Evolutionary conservation across 768 basidiomycete genomes (phyloP), one percentile per base, ranked within the genome.

Genomic region (Obba rivulosa): DNA sequence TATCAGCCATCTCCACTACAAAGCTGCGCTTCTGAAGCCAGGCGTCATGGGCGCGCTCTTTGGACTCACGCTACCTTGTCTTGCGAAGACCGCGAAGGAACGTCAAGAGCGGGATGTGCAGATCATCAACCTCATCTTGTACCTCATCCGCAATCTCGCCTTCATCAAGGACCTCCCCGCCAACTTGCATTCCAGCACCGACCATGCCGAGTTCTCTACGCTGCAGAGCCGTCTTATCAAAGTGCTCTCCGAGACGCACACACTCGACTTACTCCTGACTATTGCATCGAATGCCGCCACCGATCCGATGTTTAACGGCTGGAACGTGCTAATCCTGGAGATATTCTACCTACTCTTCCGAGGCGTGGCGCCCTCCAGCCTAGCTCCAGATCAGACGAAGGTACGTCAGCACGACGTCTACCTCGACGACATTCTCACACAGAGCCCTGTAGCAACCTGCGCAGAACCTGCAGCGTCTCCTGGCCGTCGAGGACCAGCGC

Each of bases 311-410:
- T 85, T 91, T 66, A 86, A 84, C 47, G 74, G 76, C 3, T 94
- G 83, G 77, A 98, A 98, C 62, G 89, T 90, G 4, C 76, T 97
- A 35, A 78, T 92, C 5, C 79, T 98, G 34, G 96, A 99, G 67
- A 94, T 94, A 23, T 76, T 97, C 49, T 95, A 95, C 65, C 80
- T 98, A 4, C 70, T 96, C 8, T 92, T 90, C 65, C 79, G 93
- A 25, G 86, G 86, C 16, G 76, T 88, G 43, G 83, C 78, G 50
- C 87, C 93, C 3, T 61, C 67, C 16, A 73, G 77, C 1, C 63
- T 85, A 52, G 67, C 75, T 1, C 56, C 71, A 25, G 81, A 88
- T 60, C 85, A 86, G 63, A 66, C 71, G 36, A 83, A 87, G 72
- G 87, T 87, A 51, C 13, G 67, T 35, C 28, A 48, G 36, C n/a